Conservation (phyloP, 2,329 filamentous ascomycete species). For the Fusarium euwallaceae region DNA sequence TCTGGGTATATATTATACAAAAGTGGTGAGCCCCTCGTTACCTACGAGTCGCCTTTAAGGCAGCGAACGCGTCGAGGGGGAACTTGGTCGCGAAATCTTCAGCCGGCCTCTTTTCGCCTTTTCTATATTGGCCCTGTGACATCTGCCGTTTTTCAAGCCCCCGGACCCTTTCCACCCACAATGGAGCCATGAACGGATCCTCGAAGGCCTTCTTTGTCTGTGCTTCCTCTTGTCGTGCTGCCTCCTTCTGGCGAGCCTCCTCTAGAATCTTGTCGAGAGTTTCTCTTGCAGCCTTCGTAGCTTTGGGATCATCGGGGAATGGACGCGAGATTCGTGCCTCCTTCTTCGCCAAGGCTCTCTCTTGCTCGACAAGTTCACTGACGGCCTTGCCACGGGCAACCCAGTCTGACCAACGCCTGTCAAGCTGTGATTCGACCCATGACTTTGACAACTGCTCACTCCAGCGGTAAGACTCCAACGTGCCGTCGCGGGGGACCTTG, state of each 20-base stretch:
- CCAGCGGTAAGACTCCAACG: conserved; percentile 48
- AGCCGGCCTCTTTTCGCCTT: not conserved
- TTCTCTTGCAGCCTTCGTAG: conserved; percentile 7
- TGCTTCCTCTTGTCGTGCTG: not conserved
- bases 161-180: conserved; percentile 10
- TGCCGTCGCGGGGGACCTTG: conserved; percentile 10
- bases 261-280: conserved; percentile 26
- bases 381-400: conserved; percentile 58
- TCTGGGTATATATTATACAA: conserved; percentile 24
- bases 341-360: conserved; percentile 49
- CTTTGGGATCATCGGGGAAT: conserved; percentile 1
- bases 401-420: conserved; percentile 53
- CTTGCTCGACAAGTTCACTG: conserved; percentile 55
- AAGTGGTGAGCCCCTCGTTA: not conserved
- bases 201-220: not conserved
- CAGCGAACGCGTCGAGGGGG: not conserved
- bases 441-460: conserved; percentile 48
- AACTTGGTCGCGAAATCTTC: not conserved
- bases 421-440: conserved; percentile 51
- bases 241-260: conserved; percentile 20
- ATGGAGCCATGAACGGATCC: conserved; percentile 25
- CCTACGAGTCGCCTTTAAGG: not conserved
- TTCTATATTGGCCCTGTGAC: not conserved
- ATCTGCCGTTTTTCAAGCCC: not conserved
- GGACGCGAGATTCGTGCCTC: conserved; percentile 28